These are phyloP conservation scores for Sordariomycetes sp. DNA, from an alignment of 2,329 filamentous ascomycete genomes.

Conservation along the genomic window DNA sequence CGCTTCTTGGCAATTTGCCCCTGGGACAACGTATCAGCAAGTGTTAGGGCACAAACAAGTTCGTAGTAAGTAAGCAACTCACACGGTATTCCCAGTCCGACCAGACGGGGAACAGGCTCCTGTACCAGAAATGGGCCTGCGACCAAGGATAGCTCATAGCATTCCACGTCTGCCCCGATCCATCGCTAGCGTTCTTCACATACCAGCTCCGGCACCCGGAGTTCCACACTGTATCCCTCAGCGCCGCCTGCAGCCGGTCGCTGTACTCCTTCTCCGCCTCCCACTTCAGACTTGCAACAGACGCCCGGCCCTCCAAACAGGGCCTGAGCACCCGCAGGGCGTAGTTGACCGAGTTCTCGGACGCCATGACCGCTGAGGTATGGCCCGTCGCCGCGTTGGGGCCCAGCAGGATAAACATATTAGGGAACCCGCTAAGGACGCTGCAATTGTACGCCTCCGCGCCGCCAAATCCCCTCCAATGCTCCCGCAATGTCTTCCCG, in stretches of 20 bases:
- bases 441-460: slow-evolving; percentile 50
- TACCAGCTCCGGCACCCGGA: slow-evolving; percentile 25
- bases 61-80: too few species aligned
- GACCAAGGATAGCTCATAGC: slow-evolving; percentile 22
- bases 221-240: slow-evolving; percentile 22
- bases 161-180: slow-evolving; percentile 20
- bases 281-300: slow-evolving; percentile 19
- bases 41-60: too few species aligned
- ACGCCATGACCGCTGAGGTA: slow-evolving; percentile 45
- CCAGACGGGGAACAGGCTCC: slow-evolving; percentile 22
- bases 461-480: slow-evolving; percentile 51
- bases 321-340: slow-evolving; percentile 47
- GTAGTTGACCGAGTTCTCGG: slow-evolving; percentile 52
- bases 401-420: slow-evolving; percentile 52
- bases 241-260: slow-evolving; percentile 17
- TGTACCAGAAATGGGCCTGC: slow-evolving; percentile 23
- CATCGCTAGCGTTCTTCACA: slow-evolving; percentile 10
- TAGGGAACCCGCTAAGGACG: slow-evolving; percentile 50
- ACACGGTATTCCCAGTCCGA: slow-evolving; percentile 21
- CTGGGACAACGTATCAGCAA: too few species aligned
- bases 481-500: slow-evolving; percentile 37
- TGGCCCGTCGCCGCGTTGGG: slow-evolving; percentile 56
- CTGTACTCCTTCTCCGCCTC: slow-evolving; percentile 23
- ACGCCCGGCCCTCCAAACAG: slow-evolving; percentile 20
- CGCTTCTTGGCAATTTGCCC: too few species aligned